phyloP scores from a whole-genome alignment of 2,329 filamentous ascomycete species.

The Ascochyta clinopodiicola region DNA sequence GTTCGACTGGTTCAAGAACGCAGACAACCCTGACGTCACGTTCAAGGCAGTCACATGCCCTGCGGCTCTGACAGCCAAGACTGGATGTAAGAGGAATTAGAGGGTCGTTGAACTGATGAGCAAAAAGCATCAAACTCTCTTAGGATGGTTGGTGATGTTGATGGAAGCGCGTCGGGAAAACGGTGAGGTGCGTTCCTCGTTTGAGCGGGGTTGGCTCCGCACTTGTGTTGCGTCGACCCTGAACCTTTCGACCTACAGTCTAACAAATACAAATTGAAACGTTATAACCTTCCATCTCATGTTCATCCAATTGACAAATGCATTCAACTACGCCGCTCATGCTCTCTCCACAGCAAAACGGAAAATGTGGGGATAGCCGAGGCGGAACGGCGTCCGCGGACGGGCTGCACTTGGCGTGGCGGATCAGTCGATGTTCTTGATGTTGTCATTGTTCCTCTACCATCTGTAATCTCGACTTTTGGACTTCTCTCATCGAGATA shows the following conservation, averaged over 20 bases:
- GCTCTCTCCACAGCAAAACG: background rate
- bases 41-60: slow-evolving; percentile 47
- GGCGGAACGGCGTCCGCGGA: slow-evolving; percentile 8
- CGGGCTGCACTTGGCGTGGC: slow-evolving; percentile 14
- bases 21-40: slow-evolving; percentile 43
- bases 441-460: slow-evolving; percentile 1
- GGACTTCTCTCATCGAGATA: background rate
- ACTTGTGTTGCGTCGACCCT: background rate
- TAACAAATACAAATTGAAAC: background rate
- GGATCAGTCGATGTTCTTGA: background rate
- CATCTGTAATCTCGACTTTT: background rate
- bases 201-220: background rate
- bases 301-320: too few relatives aligned
- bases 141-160: background rate
- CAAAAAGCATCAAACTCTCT: too few relatives aligned
- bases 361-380: background rate
- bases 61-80: slow-evolving; percentile 39
- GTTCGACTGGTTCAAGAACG: slow-evolving; percentile 46
- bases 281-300: background rate
- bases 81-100: slow-evolving; percentile 33
- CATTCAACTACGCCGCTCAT: background rate
- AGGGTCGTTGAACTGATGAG: background rate
- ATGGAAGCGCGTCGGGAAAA: background rate
- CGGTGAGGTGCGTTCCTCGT: background rate
- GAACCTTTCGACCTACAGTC: background rate